These are phyloP conservation scores for Corniculantispora saksenae DNA, from an alignment of 2,329 filamentous ascomycete genomes.

Conservation along the genomic window DNA sequence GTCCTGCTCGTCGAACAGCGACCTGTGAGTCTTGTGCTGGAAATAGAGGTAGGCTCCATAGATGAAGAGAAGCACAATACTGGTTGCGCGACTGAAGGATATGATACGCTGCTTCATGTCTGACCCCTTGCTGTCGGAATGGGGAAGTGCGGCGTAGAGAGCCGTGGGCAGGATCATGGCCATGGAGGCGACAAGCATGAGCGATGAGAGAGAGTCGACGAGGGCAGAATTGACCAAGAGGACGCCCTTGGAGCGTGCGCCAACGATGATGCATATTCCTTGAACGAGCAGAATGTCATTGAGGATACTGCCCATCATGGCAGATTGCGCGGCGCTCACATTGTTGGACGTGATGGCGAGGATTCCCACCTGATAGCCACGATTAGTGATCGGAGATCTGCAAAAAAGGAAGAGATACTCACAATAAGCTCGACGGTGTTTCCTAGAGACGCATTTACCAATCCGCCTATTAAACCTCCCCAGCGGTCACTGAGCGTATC, in stretches of 20 bases:
- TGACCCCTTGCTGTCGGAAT: not conserved
- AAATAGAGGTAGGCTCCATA: conserved; percentile 23
- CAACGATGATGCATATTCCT: conserved; percentile 23
- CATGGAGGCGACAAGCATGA: conserved; percentile 24
- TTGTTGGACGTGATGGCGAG: conserved; percentile 22
- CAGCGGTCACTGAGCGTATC: conserved; percentile 21
- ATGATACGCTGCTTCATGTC: conserved; percentile 20
- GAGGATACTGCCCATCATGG: conserved; percentile 24
- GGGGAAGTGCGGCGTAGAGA: conserved; percentile 19
- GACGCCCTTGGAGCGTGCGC: conserved; percentile 21
- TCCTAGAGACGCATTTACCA: conserved; percentile 24
- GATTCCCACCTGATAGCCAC: conserved; percentile 17
- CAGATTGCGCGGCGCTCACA: conserved; percentile 21
- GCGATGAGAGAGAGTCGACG: conserved; percentile 22
- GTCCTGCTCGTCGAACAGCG: conserved; percentile 18
- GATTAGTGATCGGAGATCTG: not conserved
- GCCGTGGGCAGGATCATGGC: conserved; percentile 23
- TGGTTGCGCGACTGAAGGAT: conserved; percentile 22
- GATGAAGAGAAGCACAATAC: conserved; percentile 20
- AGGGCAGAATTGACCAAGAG: conserved; percentile 22
- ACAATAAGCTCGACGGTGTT: conserved; percentile 24
- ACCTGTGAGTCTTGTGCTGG: conserved; percentile 23
- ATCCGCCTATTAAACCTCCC: conserved; percentile 19
- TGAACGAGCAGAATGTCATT: conserved; percentile 24
- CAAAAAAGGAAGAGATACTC: not conserved